Conservation (phyloP, 2,329 filamentous ascomycete genomes). For the Cytospora leucostoma region DNA sequence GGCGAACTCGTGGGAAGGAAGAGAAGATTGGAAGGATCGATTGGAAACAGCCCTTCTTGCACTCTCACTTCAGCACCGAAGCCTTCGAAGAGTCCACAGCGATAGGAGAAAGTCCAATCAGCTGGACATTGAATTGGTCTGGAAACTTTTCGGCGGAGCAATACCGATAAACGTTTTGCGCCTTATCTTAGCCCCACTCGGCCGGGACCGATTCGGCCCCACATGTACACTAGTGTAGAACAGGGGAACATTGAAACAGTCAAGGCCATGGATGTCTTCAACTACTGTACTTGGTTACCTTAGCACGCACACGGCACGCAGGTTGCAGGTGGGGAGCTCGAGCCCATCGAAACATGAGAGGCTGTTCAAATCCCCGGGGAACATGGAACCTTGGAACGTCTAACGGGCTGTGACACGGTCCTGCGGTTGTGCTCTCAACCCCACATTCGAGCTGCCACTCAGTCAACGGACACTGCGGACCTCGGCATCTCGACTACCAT, state of each 20-base stretch:
- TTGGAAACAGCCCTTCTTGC: background rate
- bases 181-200: background rate
- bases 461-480: conserved; percentile 19
- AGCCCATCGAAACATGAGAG: too few species aligned
- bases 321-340: too few species aligned
- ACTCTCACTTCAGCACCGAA: background rate
- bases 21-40: too few species aligned
- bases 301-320: too few species aligned
- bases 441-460: conserved; percentile 22
- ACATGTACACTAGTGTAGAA: too few species aligned
- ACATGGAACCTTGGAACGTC: background rate
- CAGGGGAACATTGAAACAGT: too few species aligned
- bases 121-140: background rate
- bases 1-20: background rate
- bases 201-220: background rate
- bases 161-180: background rate
- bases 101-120: too few species aligned
- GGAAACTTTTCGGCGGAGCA: conserved; percentile 18
- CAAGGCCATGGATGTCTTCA: too few species aligned
- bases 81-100: background rate
- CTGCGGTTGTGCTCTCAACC: background rate
- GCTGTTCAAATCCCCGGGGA: conserved; percentile 4
- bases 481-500: conserved; percentile 22
- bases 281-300: too few species aligned
- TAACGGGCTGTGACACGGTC: background rate